Percentiles rank a stretch among this genome's conserved stretches.
phyloP scores from a whole-genome alignment of 257 asterid species.

The Marsdenia floribunda region DNA sequence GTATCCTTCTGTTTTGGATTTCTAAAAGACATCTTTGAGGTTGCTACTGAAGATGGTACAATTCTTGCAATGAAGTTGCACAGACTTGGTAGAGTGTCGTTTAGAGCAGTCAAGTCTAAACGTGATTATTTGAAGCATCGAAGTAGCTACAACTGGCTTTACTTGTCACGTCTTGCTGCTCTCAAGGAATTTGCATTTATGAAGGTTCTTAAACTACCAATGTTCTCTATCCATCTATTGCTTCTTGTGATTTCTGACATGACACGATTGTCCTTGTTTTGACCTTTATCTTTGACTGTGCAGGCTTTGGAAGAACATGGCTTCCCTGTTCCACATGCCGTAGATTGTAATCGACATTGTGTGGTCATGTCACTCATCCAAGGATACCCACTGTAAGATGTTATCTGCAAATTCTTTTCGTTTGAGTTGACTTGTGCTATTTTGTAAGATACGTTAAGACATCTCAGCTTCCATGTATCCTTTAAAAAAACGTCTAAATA shows the following conservation, averaged over 20 bases:
- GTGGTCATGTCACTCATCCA: constrained; percentile 87
- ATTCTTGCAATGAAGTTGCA: constrained; percentile 94
- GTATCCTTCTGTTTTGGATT: constrained; percentile 13
- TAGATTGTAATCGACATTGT: constrained; percentile 96
- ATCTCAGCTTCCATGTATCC: not conserved
- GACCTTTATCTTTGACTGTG: constrained; percentile 15
- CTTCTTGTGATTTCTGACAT: constrained; percentile 2
- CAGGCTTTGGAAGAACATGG: constrained; percentile 93
- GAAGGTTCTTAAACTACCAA: constrained; percentile 52
- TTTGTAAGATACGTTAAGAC: not conserved
- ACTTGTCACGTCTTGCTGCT: constrained; percentile 96
- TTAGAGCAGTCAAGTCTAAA: constrained; percentile 93
- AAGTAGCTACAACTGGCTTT: constrained; percentile 86
- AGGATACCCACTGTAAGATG: constrained; percentile 91
- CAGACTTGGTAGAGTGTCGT: constrained; percentile 91
- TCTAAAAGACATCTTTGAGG: constrained; percentile 79
- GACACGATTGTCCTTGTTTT: not conserved
- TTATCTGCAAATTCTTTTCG: not conserved
- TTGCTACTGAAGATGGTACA: constrained; percentile 90
- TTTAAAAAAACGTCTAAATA: not conserved
- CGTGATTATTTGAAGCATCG: constrained; percentile 99
- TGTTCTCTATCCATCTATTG: not conserved
- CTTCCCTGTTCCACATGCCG: constrained; percentile 94
- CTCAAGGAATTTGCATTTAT: constrained; percentile 95
- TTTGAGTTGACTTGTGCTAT: not conserved